Evolutionary conservation across 768 basidiomycete species (phyloP).

Genomic region (Leucosporidium creatinivorum): DNA sequence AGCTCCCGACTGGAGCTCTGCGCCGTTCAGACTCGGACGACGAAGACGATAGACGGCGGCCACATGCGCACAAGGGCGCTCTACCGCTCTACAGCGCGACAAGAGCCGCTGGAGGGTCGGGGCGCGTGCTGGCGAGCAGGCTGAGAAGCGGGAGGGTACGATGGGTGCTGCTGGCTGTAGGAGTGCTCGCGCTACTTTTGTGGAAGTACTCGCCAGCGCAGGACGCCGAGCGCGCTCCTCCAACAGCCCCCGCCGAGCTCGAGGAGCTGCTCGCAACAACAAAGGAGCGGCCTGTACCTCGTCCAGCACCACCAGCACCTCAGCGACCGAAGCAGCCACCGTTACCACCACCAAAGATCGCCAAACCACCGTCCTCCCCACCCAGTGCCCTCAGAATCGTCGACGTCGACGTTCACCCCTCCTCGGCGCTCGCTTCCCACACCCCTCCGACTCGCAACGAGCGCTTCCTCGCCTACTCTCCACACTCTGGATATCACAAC

Average conservation of each 20-base stretch:
- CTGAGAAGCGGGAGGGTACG: neutral
- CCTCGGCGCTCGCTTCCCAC: neutral
- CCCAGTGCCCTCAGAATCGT: neutral
- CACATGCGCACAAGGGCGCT: neutral
- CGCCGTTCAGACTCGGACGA: neutral
- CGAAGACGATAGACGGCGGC: neutral
- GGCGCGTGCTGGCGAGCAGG: neutral
- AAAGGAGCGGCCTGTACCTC: neutral
- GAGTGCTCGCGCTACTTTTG: neutral
- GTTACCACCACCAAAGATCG: neutral
- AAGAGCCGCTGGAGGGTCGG: neutral
- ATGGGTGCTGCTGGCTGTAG: neutral
- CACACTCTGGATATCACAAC: constrained; percentile 77
- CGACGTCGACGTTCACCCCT: constrained; percentile 7
- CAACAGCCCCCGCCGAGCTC: neutral
- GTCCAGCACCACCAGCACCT: neutral
- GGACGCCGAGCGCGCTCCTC: no score
- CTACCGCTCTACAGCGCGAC: neutral
- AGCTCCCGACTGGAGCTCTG: no score
- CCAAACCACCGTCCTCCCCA: neutral
- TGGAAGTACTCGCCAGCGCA: no score
- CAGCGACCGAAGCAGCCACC: neutral
- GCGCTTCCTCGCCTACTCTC: constrained; percentile 63
- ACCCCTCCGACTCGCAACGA: constrained; percentile 31
- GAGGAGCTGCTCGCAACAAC: neutral